phyloP scores from a whole-genome alignment of 2,329 filamentous ascomycete species.

The Cylindrodendrum hubeiense region DNA sequence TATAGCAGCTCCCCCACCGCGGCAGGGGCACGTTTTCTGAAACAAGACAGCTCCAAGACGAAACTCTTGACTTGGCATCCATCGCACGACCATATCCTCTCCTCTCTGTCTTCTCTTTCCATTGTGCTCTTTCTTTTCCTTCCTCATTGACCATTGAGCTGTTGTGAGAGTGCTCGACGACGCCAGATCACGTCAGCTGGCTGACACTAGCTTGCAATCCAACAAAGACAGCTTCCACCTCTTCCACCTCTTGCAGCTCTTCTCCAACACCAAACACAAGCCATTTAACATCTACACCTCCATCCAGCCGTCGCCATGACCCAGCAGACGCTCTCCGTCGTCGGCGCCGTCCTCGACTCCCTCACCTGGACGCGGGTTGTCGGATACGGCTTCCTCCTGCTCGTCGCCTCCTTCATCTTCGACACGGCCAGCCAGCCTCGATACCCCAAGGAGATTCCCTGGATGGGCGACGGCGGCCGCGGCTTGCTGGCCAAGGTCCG shows the following conservation, averaged over 20 bases:
- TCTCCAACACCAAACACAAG: background rate
- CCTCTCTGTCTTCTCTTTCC: background rate
- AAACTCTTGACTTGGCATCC: background rate
- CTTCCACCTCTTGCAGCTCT: background rate
- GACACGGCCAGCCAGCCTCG: slow-evolving; percentile 55
- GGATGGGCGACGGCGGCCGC: slow-evolving; percentile 52
- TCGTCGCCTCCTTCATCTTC: slow-evolving; percentile 53
- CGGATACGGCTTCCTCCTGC: slow-evolving; percentile 46
- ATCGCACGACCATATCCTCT: no score
- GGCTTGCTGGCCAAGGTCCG: slow-evolving; percentile 52
- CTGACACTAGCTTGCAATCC: background rate
- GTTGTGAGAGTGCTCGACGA: background rate
- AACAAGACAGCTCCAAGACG: background rate
- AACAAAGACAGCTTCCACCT: no score
- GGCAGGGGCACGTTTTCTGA: background rate
- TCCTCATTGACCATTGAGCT: background rate
- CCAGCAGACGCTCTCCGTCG: slow-evolving; percentile 18
- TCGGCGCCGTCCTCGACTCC: slow-evolving; percentile 40
- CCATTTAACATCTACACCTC: background rate
- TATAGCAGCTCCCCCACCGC: no score
- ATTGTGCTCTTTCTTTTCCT: background rate
- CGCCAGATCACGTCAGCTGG: background rate
- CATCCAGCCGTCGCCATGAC: slow-evolving; percentile 8
- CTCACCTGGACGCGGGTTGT: slow-evolving; percentile 48
- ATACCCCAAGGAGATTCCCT: slow-evolving; percentile 55